Base-by-base conservation (phyloP, 306 rosid species). In the Glycine soja region DNA sequence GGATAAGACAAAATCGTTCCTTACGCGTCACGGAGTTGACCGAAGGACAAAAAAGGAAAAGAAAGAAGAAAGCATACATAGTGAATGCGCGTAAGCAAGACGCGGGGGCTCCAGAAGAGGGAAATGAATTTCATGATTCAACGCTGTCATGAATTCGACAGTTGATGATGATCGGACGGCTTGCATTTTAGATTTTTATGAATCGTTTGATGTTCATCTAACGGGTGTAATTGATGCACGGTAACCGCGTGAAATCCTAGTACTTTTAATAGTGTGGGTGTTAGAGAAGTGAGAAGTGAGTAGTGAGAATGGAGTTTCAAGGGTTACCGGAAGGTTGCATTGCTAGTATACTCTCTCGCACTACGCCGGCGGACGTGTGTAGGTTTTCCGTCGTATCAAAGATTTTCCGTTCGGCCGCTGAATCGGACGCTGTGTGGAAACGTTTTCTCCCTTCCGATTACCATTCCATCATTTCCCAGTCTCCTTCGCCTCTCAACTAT, bases 401-500 rank as follows among this genome's bases (percentile, higher is more conserved):
- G 3, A 3, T 19, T 1, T 84, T 74, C 54, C 5, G 9, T n/a
- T 67, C 87, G 0, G 84, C 84, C 42, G 51, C 87, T 3, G 51
- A 67, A 2, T 84, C 84, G 3, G 81, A 84, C 6, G 42, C 15
- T 0, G 81, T 79, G 0, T 84, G 84, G 87, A 7, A 43, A 6
- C 8, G 16, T 7, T 84, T 84, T 51, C 81, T 84, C 51, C 87
- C 77, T 51, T 50, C 73, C 46, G 73, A 80, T 70, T 15, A 15
- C 13, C 10, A 3, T 11, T 53, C 72, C 70, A 75, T 79, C 46
- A 11, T 74, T 36, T 74, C 87, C 9, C 69, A 34, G 0, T 68
- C 0, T 52, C 54, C 80, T 36, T 68, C 70, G 2, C 73, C 48
- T 59, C 70, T 2, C 67, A 47, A 10, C 43, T 13, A 51, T 70